Evolutionary conservation across 306 rosid genomes (phyloP), one percentile per base, ranked within the genome.

Genomic region (Cucumis cinereus): DNA sequence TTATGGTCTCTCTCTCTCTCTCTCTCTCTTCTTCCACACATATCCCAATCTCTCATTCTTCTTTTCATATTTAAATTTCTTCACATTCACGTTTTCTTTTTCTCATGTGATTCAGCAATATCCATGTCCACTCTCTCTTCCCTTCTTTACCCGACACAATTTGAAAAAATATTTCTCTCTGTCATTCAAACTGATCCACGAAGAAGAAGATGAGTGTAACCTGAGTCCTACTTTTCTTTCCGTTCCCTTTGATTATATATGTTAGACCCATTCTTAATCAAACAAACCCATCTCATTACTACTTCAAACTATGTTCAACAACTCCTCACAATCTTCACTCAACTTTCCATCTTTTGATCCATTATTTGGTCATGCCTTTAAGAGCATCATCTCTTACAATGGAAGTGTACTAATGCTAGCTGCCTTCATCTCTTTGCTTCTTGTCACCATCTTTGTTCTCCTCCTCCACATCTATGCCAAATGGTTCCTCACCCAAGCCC

Each of bases 391-490:
- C 85, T 89, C 97, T 11, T 89, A 89, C 86, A 80, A 88, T 83
- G 87, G 91, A 66, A 94, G 83, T 83, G 84, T 92, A 43, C 17
- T 45, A 67, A 86, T 91, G 97, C 87, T 94, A 17, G 99, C 89
- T 0, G 99, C 96, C n/a, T 47, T 94, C 2, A 82, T 94, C 57
- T 90, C 96, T 6, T 77, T 94, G 41, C 88, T 94, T 10, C 81
- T 92, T 2, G 97, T 92, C 33, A 84, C 92, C 47, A 89, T 94
- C 87, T 94, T 94, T 79, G 99, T 94, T 67, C 81, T 94, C 16
- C 82, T 94, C 20, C 99, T 94, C 76, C 99, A 94, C 56, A 74
- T 92, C 77, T 94, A 90, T 78, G 99, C 99, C 40, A 88, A 87
- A 61, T 91, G 97, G 95, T 90, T 94, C 89, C 60, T 90, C 0